phyloP scores from a whole-genome alignment of 768 basidiomycete genomes.

The Mycena metata region DNA sequence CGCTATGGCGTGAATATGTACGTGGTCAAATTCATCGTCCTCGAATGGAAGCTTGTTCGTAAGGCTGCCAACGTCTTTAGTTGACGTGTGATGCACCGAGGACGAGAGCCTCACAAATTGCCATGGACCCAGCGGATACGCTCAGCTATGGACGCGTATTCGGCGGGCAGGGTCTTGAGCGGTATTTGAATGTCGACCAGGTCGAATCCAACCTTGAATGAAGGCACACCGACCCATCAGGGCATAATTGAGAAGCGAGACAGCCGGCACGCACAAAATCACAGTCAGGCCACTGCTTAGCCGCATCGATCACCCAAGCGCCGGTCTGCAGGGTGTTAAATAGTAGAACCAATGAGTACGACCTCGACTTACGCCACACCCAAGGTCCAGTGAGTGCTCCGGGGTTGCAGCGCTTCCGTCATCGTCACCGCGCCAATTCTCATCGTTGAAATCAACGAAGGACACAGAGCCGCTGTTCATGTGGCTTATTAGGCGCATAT shows the following conservation, averaged over 20 bases:
- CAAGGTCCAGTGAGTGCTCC: constrained; percentile 72
- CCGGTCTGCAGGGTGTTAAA: constrained; percentile 60
- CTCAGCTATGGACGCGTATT: constrained; percentile 60
- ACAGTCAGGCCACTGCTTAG: constrained; percentile 76
- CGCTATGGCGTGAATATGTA: constrained; percentile 78
- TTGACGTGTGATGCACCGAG: not conserved
- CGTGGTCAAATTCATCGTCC: constrained; percentile 86
- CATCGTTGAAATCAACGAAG: constrained; percentile 67
- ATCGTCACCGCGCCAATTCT: constrained; percentile 30
- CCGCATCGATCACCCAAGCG: constrained; percentile 80
- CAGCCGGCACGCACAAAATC: constrained; percentile 64
- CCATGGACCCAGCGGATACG: constrained; percentile 83
- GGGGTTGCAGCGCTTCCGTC: constrained; percentile 51
- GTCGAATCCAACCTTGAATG: constrained; percentile 79
- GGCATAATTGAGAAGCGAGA: not conserved
- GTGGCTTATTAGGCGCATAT: constrained; percentile 63
- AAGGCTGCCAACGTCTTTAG: constrained; percentile 58
- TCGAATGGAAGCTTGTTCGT: constrained; percentile 85
- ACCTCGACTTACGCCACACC: constrained; percentile 72
- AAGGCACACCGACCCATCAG: not conserved
- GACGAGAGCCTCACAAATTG: constrained; percentile 70
- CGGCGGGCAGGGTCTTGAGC: constrained; percentile 54
- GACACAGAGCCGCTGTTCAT: constrained; percentile 68
- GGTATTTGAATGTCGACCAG: constrained; percentile 82
- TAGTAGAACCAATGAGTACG: constrained; percentile 1